These are phyloP conservation scores for Rubus parviflorus DNA, from an alignment of 306 rosid species.

Conservation along the genomic window DNA sequence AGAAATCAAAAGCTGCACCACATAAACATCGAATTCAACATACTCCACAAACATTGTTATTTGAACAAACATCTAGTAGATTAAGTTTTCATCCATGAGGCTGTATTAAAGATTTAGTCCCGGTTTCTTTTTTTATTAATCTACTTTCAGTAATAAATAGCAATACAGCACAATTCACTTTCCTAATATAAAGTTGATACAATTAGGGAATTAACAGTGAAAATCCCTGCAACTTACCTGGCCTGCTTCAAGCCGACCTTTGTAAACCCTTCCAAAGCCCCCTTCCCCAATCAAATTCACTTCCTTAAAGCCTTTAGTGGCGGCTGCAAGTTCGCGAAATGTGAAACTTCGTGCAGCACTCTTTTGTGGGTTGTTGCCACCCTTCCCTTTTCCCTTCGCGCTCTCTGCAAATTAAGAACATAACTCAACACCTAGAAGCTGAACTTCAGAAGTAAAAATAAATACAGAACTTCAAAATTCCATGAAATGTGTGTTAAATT, in stretches of 20 bases:
- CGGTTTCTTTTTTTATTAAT: not conserved
- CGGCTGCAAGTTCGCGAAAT: slow-evolving; percentile 79
- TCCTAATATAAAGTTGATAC: not conserved
- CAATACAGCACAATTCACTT: slow-evolving; percentile 2
- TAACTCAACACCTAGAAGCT: slow-evolving; percentile 9
- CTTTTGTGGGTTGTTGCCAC: slow-evolving; percentile 20
- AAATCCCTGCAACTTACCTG: slow-evolving; percentile 43
- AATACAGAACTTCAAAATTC: not conserved
- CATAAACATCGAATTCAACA: not conserved
- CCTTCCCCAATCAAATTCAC: slow-evolving; percentile 92
- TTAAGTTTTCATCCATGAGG: slow-evolving; percentile 5
- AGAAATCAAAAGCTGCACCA: slow-evolving; percentile 7
- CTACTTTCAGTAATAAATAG: not conserved
- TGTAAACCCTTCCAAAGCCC: slow-evolving; percentile 92
- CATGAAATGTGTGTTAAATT: not conserved
- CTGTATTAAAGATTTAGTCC: not conserved
- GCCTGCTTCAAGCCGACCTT: slow-evolving; percentile 76
- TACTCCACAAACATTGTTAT: not conserved
- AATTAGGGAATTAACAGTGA: not conserved
- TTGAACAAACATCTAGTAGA: not conserved
- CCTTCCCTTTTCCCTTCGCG: slow-evolving; percentile 40
- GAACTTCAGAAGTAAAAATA: not conserved
- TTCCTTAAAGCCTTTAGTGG: slow-evolving; percentile 68
- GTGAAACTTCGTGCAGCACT: slow-evolving; percentile 54
- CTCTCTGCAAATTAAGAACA: slow-evolving; percentile 23